Conservation (phyloP, 2,329 filamentous ascomycete species). For the Sporothrix euskadiensis region DNA sequence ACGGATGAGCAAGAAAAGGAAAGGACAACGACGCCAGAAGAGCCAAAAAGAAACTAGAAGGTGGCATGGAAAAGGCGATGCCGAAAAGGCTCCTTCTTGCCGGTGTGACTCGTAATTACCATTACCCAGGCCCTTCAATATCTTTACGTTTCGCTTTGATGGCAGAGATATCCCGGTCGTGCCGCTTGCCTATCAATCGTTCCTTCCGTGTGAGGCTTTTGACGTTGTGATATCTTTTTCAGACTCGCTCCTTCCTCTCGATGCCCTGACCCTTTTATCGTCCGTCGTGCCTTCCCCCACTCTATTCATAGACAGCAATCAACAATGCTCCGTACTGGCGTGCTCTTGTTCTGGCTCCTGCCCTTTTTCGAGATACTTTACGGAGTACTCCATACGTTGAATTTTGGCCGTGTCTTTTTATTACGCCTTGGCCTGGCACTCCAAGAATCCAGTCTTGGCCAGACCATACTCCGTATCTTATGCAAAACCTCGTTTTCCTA, state of each 20-base stretch:
- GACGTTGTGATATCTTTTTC: neutral
- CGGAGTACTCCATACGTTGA: neutral
- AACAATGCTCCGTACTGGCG: neutral
- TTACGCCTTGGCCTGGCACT: neutral
- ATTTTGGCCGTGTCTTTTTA: slow-evolving; percentile 3
- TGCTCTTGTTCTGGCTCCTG: neutral
- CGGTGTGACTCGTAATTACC: neutral
- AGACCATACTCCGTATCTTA: neutral
- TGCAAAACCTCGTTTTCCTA: neutral
- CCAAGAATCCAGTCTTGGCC: slow-evolving; percentile 13
- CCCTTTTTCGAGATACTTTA: neutral
- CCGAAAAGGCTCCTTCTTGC: neutral
- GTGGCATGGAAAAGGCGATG: slow-evolving; percentile 17
- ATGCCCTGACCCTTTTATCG: neutral
- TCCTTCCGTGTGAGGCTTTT: neutral
- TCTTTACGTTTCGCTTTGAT: slow-evolving; percentile 3
- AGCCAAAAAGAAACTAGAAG: slow-evolving; percentile 4
- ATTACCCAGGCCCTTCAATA: neutral
- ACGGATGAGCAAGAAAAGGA: neutral
- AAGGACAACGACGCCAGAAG: slow-evolving; percentile 5
- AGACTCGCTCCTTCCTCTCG: neutral
- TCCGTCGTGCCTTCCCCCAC: neutral
- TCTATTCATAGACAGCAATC: slow-evolving; percentile 12
- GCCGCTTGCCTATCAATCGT: neutral
- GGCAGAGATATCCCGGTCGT: neutral